Evolutionary conservation across 192 early-diverging fungal species (phyloP).

Genomic region (Helicostylum pulchrum): DNA sequence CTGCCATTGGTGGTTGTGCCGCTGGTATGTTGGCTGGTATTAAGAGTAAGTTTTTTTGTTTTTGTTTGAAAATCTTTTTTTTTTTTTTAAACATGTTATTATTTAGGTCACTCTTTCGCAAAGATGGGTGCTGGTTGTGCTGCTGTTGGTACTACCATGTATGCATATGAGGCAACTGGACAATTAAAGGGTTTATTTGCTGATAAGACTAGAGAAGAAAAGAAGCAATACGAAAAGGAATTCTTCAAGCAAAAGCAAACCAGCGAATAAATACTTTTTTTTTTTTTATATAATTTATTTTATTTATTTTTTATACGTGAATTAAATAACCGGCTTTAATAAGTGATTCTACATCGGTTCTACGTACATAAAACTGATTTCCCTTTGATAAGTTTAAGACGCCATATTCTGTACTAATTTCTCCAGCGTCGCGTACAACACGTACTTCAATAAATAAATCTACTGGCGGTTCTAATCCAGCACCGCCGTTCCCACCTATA

Average conservation of each 20-base stretch:
- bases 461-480: constrained; percentile 76
- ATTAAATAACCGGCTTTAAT: constrained; percentile 81
- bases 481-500: constrained; percentile 63
- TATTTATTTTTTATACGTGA: constrained; percentile 66
- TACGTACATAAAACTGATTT: constrained; percentile 81
- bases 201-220: constrained; percentile 40
- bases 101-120: constrained; percentile 52
- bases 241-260: constrained; percentile 34
- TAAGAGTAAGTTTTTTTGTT: constrained; percentile 38
- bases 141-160: constrained; percentile 65
- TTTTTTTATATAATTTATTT: no score
- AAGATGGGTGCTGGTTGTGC: constrained; percentile 60
- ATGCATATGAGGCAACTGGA: constrained; percentile 63
- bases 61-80: not conserved
- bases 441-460: constrained; percentile 92
- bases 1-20: constrained; percentile 68
- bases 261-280: not conserved
- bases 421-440: constrained; percentile 85
- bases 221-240: constrained; percentile 41
- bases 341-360: constrained; percentile 87
- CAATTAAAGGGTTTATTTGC: constrained; percentile 49
- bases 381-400: constrained; percentile 70
- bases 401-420: constrained; percentile 86
- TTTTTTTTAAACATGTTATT: not conserved
- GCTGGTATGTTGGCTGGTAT: constrained; percentile 67